Evolutionary conservation across 1,139 yeast genomes (phyloP), one percentile per base, ranked within the genome.

Genomic region (Scheffersomyces quercinus): DNA sequence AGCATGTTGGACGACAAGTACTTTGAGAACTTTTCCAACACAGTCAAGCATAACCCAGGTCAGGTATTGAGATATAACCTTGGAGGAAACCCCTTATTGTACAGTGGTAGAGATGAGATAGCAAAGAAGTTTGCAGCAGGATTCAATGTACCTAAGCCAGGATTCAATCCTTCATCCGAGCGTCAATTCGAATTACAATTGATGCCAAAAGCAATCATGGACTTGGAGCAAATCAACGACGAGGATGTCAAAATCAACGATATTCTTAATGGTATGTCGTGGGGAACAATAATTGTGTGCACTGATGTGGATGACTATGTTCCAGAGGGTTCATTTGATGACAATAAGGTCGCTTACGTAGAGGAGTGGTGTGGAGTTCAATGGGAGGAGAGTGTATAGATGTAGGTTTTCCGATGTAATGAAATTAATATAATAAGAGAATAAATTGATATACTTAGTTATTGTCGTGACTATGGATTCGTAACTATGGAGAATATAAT

Each of bases 281-380:
- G 99, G 99, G 98, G 98, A 2, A 88, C 98, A 0, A 87, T 93
- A 32, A 72, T 89, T 30, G 87, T 91, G 3, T 89, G 86, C 36
- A 88, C 97, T 0, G 95, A 90, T 54, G 67, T 68, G 4, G 86
- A 84, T 49, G 97, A 93, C 61, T 77, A 68, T 48, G 68, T 81
- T 11, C 89, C 95, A 1, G 46, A 62, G 20, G 70, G 73, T 38
- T 60, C 76, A 24, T 86, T 85, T 52, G 79, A 73, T 44, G 76
- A 68, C 2, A 72, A 82, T 46, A 79, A 82, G 36, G 93, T 89
- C 15, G 97, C 88, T 0, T 93, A 93, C 56, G 79, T 85, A 1
- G 90, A 88, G 59, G 99, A 93, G 64, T 88, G 86, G 85, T 87
- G 88, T 50, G 97, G 93, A 28, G 96, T 91, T 10, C 99, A 93